Percentiles rank a stretch among this genome's conserved stretches.
These are phyloP conservation scores for Sphagnum contortum DNA, from an alignment of 225 moss, liverwort and hornwort genomes.

Conservation along the genomic window DNA sequence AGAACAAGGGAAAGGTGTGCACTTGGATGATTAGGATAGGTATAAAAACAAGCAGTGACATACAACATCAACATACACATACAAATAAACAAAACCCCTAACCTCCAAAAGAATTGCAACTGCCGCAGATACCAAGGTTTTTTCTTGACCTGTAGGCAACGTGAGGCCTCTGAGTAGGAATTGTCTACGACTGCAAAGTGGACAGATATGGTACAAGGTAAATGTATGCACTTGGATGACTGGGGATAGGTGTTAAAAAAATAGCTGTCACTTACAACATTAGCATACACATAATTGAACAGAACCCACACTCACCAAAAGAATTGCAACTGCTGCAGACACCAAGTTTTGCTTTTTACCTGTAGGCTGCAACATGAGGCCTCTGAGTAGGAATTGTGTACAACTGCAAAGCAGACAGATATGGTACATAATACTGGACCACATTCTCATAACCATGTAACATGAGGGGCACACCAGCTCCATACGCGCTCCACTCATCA, in stretches of 20 bases:
- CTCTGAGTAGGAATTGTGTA: constrained; percentile 20
- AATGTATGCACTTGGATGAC: constrained; percentile 4
- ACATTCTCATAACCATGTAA: constrained; percentile 28
- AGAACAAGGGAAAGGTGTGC: no score
- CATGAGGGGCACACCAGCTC: constrained; percentile 41
- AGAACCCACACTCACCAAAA: not conserved
- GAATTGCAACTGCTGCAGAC: not conserved
- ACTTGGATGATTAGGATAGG: constrained; percentile 11
- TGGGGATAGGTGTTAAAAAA: constrained; percentile 3
- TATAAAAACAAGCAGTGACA: not conserved
- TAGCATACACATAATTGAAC: not conserved
- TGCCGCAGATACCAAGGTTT: no score
- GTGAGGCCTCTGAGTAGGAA: constrained; percentile 15
- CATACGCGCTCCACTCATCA: constrained; percentile 60
- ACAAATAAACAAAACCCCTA: not conserved
- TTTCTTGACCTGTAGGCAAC: constrained; percentile 16
- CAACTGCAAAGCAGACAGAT: constrained; percentile 45
- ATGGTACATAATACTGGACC: constrained; percentile 56
- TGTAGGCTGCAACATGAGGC: constrained; percentile 12
- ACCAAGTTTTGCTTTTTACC: constrained; percentile 10
- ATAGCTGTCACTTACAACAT: not conserved
- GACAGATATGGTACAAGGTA: constrained; percentile 22
- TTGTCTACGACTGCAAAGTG: constrained; percentile 38
- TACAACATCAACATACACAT: not conserved
- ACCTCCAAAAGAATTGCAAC: not conserved